phyloP scores from a whole-genome alignment of 1,139 yeast species.

The Suhomyces bribrorum region DNA sequence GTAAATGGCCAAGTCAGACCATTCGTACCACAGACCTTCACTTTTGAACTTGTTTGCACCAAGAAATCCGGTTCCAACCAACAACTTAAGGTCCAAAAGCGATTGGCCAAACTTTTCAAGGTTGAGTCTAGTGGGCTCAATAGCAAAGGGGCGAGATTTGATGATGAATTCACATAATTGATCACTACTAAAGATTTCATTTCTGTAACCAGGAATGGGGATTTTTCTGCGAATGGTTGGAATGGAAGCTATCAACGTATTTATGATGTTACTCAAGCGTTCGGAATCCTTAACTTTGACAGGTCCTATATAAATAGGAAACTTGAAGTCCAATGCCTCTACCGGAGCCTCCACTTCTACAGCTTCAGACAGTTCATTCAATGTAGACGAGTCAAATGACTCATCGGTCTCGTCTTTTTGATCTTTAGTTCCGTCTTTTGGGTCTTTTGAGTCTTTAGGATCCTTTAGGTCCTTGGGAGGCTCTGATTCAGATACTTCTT shows the following conservation, averaged over 20 bases:
- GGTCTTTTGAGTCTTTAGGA: conserved; percentile 7
- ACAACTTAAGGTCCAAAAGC: conserved; percentile 37
- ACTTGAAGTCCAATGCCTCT: conserved; percentile 20
- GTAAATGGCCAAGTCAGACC: conserved; percentile 40
- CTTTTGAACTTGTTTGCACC: conserved; percentile 40
- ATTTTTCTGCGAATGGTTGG: conserved; percentile 35
- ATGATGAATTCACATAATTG: conserved; percentile 34
- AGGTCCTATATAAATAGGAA: conserved; percentile 40
- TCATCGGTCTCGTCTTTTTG: conserved; percentile 14
- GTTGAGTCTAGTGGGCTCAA: conserved; percentile 41
- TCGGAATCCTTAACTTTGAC: conserved; percentile 18
- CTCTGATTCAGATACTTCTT: conserved; percentile 26
- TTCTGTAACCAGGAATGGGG: conserved; percentile 44
- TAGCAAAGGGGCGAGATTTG: conserved; percentile 32
- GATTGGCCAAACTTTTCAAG: conserved; percentile 48
- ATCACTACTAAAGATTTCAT: conserved; percentile 44
- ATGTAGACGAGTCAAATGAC: conserved; percentile 5
- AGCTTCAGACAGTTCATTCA: conserved; percentile 4
- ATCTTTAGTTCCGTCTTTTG: conserved; percentile 10
- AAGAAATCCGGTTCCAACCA: conserved; percentile 36
- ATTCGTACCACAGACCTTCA: conserved; percentile 51
- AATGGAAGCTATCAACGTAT: conserved; percentile 26
- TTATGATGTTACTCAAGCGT: conserved; percentile 25
- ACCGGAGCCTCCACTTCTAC: conserved; percentile 3
- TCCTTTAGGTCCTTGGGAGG: conserved; percentile 16